Conservation (phyloP, 164 flowering plant species). For the Macadamia tetraphylla region DNA sequence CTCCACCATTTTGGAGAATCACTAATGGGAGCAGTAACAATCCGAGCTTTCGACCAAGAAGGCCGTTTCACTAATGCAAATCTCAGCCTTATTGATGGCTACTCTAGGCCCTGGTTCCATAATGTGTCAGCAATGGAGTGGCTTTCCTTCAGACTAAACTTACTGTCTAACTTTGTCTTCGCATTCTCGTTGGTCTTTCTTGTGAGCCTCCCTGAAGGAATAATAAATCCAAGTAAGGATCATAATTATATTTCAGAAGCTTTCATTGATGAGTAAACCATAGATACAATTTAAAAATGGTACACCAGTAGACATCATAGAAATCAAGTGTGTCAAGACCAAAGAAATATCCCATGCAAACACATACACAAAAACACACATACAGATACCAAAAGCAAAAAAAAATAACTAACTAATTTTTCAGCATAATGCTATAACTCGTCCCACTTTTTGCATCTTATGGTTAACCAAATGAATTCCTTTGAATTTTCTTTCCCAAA, state of each 20-base stretch:
- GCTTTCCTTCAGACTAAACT: slow-evolving; percentile 24
- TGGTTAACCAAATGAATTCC: background rate
- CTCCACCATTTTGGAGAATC: slow-evolving; percentile 96
- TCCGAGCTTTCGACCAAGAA: slow-evolving; percentile 79
- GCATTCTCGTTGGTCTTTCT: slow-evolving; percentile 78
- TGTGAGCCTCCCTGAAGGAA: slow-evolving; percentile 86
- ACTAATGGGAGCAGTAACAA: slow-evolving; percentile 79
- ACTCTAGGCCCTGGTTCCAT: slow-evolving; percentile 8
- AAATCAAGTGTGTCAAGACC: too few species aligned
- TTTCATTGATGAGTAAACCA: background rate
- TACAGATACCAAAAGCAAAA: too few species aligned
- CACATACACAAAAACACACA: too few species aligned
- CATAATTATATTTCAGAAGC: background rate
- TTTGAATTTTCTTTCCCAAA: background rate
- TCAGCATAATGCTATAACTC: background rate
- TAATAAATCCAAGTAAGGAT: slow-evolving; percentile 86
- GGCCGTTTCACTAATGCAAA: slow-evolving; percentile 51
- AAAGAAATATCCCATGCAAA: too few species aligned
- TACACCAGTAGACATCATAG: background rate
- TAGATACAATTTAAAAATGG: background rate
- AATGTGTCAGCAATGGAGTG: slow-evolving; percentile 79
- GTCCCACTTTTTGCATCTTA: background rate
- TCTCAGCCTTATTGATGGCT: slow-evolving; percentile 52
- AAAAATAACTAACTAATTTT: background rate
- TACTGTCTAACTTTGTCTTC: slow-evolving; percentile 79